phyloP scores from a whole-genome alignment of 257 asterid species.

The Solanum gracilifrons region DNA sequence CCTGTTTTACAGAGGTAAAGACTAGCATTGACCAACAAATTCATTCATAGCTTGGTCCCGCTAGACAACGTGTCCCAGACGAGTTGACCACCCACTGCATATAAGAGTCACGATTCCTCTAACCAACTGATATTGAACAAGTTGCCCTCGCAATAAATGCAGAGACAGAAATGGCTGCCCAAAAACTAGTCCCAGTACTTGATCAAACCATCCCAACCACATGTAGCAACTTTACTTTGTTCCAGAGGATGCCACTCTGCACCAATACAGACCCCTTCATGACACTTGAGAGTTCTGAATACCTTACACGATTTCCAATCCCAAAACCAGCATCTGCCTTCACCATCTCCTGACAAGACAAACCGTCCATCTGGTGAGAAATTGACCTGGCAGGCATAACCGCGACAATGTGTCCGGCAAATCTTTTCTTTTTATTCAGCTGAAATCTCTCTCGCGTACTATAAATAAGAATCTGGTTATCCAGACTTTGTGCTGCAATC shows the following conservation, averaged over 20 bases:
- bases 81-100: neutral
- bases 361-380: slow-evolving; percentile 96
- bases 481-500: slow-evolving; percentile 98
- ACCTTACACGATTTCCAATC: slow-evolving; percentile 99
- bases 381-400: slow-evolving; percentile 95
- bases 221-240: slow-evolving; percentile 95
- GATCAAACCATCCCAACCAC: slow-evolving; percentile 99
- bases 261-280: slow-evolving; percentile 94
- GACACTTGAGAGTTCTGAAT: slow-evolving; percentile 84
- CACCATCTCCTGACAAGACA: slow-evolving; percentile 97
- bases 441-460: slow-evolving; percentile 90
- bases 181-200: slow-evolving; percentile 49
- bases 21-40: neutral
- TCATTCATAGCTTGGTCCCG: neutral
- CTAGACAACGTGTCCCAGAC: neutral
- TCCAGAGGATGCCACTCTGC: slow-evolving; percentile 95
- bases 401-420: slow-evolving; percentile 95
- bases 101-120: neutral
- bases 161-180: neutral
- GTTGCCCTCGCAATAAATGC: neutral
- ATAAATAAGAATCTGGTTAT: slow-evolving; percentile 92
- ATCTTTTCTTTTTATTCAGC: slow-evolving; percentile 92
- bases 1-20: neutral
- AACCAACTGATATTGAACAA: neutral
- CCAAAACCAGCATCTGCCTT: slow-evolving; percentile 99